phyloP scores from a whole-genome alignment of 306 rosid species.

The Pterocarpus macrocarpus region DNA sequence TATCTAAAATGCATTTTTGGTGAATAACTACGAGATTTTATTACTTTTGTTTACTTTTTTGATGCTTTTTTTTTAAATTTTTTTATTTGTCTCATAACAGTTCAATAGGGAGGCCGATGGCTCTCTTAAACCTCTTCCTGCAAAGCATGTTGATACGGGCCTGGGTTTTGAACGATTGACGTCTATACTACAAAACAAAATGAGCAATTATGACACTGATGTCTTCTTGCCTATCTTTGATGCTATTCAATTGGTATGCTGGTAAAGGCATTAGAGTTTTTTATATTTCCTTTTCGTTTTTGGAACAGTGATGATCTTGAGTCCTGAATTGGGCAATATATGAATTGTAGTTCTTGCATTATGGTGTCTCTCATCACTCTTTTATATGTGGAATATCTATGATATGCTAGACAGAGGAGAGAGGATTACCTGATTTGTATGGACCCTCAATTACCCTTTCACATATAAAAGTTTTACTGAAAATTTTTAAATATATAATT shows the following conservation, averaged over 20 bases:
- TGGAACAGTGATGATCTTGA: constrained; percentile 3
- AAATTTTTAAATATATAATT: no score
- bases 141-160: constrained; percentile 98
- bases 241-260: constrained; percentile 83
- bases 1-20: constrained; percentile 16
- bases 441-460: no score
- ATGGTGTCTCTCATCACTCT: no score
- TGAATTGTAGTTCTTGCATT: no score
- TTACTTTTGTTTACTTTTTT: neutral
- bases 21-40: neutral
- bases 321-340: constrained; percentile 6
- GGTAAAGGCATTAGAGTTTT: constrained; percentile 60
- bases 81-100: constrained; percentile 54
- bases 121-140: constrained; percentile 85
- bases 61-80: neutral
- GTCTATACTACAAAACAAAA: constrained; percentile 83
- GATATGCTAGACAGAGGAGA: no score
- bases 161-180: constrained; percentile 95
- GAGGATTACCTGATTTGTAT: no score
- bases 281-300: constrained; percentile 10
- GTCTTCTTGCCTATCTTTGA: constrained; percentile 94
- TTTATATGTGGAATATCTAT: no score
- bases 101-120: constrained; percentile 93
- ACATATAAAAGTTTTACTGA: no score
- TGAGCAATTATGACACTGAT: constrained; percentile 98